Evolutionary conservation across 805 yeast genomes (phyloP).

Genomic region (Ogataea glucozyma): DNA sequence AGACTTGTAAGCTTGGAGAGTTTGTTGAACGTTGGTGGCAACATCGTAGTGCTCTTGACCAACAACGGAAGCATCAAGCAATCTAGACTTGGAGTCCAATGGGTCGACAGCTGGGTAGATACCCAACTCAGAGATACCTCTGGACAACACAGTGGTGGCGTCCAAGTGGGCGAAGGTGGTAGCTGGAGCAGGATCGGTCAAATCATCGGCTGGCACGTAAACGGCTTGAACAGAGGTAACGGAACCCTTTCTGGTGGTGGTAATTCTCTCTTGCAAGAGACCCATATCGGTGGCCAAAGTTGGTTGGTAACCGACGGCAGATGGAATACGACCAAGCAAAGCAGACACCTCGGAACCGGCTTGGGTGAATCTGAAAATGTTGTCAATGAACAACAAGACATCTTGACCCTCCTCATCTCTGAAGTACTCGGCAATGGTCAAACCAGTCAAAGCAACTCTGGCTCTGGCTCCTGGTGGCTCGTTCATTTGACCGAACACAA

Average conservation of each 20-base stretch:
- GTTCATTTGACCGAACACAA: constrained; percentile 99
- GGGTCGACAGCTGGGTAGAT: constrained; percentile 99
- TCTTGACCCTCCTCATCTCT: constrained; percentile 99
- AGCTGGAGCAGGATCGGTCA: constrained; percentile 99
- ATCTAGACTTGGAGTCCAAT: constrained; percentile 98
- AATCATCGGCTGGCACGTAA: constrained; percentile 99
- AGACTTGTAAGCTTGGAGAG: constrained; percentile 99
- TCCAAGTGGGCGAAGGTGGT: constrained; percentile 99
- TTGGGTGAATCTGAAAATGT: constrained; percentile 99
- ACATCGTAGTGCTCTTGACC: constrained; percentile 98
- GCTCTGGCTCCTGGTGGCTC: constrained; percentile 99
- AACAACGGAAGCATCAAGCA: constrained; percentile 94
- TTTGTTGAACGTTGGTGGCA: constrained; percentile 95
- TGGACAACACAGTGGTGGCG: constrained; percentile 99
- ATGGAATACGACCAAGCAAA: constrained; percentile 99
- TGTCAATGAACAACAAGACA: constrained; percentile 98
- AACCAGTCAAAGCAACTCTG: constrained; percentile 99
- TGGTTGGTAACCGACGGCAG: constrained; percentile 99
- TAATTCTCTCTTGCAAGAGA: constrained; percentile 99
- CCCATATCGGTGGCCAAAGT: constrained; percentile 99
- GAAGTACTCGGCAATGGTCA: constrained; percentile 99
- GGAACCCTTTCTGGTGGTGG: constrained; percentile 99
- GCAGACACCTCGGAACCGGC: constrained; percentile 99
- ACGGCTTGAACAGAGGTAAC: constrained; percentile 99
- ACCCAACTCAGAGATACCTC: constrained; percentile 99